Evolutionary conservation across 306 rosid genomes (phyloP).

Genomic region (Prunus kanzakura): DNA sequence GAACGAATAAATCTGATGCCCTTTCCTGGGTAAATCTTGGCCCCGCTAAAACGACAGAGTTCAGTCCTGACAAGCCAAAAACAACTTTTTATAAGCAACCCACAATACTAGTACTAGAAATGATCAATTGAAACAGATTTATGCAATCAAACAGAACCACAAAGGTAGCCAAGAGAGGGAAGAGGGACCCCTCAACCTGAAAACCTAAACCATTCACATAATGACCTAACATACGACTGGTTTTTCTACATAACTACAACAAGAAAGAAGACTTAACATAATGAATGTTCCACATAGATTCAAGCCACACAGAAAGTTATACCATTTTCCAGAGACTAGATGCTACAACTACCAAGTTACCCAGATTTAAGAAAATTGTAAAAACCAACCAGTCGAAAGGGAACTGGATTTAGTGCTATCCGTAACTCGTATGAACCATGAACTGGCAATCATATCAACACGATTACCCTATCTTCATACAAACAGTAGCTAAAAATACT

Average conservation of each 20-base stretch:
- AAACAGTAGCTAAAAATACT: not conserved
- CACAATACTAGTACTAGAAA: not conserved
- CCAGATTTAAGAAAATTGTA: not conserved
- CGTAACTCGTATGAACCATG: not conserved
- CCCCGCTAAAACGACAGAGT: constrained; percentile 83
- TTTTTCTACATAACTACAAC: not conserved
- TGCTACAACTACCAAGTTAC: not conserved
- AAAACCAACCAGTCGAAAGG: not conserved
- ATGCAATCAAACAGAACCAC: not conserved
- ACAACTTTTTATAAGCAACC: not conserved
- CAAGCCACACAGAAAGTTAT: no score
- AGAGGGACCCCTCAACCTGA: not conserved
- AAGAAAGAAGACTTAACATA: not conserved
- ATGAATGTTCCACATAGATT: not conserved
- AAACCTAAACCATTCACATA: not conserved
- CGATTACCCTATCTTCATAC: not conserved
- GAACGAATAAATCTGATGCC: constrained; percentile 80
- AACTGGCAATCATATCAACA: not conserved
- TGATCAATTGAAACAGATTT: not conserved
- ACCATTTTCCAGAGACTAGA: not conserved
- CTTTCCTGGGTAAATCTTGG: constrained; percentile 83
- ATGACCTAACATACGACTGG: not conserved
- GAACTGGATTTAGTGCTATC: not conserved
- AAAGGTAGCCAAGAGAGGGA: not conserved
- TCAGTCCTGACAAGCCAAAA: constrained; percentile 59